Base-by-base conservation (phyloP, 2,329 filamentous ascomycete genomes). In the Alternaria brassicae region DNA sequence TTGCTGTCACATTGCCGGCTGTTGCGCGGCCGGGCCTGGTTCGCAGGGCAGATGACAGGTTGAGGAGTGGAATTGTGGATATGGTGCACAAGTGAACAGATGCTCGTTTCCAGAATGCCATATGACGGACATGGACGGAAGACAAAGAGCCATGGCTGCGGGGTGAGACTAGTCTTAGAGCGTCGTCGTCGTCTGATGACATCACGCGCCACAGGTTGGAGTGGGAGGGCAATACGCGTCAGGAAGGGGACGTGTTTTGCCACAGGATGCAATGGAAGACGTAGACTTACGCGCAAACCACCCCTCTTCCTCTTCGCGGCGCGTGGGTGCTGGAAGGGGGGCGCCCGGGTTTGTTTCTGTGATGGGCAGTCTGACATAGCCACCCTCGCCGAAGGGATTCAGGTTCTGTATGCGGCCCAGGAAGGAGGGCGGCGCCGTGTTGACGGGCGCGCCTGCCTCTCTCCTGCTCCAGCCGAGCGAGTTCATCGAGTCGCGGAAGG, bases 401-500 rank as follows among this genome's bases (percentile, higher is more conserved):
- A 93, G 80, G 58, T 89, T 92, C 76, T 92, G 89, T 70, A 99
- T 84, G 64, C 89, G 92, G 54, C 91, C 91, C 61, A 97, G 79
- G 55, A 98, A 83, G 27, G 92, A 90, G 63, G 87, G 89, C 73
- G 88, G 86, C 69, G 88, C 83, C 47, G 90, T 95, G 79, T 87
- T 91, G 72, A 90, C 89, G 65, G 92, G 88, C 54, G 90, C 82
- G 73, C 96, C 91, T 66, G 87, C 79, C 58, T 93, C 90, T 73
- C 94, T 88, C 70, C 94, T 90, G 73, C 92, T 92, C 95, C 95
- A 98, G 62, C 95, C 95, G 72, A 98, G 81, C 60, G 92, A 95
- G 83, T 92, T 96, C 84, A 98, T 93, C 21, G 92, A 96, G 80
- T 97, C 92, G 77, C 93, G 88, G 79, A 99, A 98, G 45, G 92